Conservation (phyloP, 768 basidiomycete species). For the Pholiota conissans region DNA sequence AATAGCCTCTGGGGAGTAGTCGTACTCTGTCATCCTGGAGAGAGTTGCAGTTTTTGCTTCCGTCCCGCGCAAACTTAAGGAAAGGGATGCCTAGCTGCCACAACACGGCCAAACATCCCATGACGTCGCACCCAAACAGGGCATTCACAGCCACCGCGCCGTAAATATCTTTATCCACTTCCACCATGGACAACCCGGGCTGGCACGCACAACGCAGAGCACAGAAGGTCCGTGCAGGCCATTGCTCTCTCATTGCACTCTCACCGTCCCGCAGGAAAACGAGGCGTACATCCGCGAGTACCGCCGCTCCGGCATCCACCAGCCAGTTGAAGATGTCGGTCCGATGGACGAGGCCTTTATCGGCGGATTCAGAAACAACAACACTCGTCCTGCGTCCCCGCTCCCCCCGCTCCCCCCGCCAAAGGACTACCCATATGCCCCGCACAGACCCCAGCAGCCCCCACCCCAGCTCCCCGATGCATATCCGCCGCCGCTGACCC, state of each 20-base stretch:
- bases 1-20: slow-evolving; percentile 56
- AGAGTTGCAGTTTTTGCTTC: too few relatives aligned
- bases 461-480: slow-evolving; percentile 7
- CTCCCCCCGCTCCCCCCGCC: slow-evolving; percentile 48
- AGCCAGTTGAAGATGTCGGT: slow-evolving; percentile 54
- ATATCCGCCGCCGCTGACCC: slow-evolving; percentile 18
- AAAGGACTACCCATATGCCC: slow-evolving; percentile 39
- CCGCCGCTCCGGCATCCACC: slow-evolving; percentile 40
- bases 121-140: neutral
- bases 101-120: slow-evolving; percentile 15
- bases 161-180: slow-evolving; percentile 1
- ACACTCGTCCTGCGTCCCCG: slow-evolving; percentile 37
- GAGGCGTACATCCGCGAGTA: slow-evolving; percentile 26
- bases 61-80: too few relatives aligned
- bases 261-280: slow-evolving; percentile 29
- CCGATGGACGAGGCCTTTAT: slow-evolving; percentile 66
- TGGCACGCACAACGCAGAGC: slow-evolving; percentile 74
- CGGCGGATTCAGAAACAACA: slow-evolving; percentile 52
- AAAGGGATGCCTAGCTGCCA: too few relatives aligned
- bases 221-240: slow-evolving; percentile 42
- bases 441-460: slow-evolving; percentile 12
- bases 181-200: slow-evolving; percentile 72
- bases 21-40: slow-evolving; percentile 57
- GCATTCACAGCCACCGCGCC: slow-evolving; percentile 1
- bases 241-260: neutral